These are phyloP conservation scores for Wickerhamiella allomyrinae DNA, from an alignment of 805 yeast species.

Conservation along the genomic window DNA sequence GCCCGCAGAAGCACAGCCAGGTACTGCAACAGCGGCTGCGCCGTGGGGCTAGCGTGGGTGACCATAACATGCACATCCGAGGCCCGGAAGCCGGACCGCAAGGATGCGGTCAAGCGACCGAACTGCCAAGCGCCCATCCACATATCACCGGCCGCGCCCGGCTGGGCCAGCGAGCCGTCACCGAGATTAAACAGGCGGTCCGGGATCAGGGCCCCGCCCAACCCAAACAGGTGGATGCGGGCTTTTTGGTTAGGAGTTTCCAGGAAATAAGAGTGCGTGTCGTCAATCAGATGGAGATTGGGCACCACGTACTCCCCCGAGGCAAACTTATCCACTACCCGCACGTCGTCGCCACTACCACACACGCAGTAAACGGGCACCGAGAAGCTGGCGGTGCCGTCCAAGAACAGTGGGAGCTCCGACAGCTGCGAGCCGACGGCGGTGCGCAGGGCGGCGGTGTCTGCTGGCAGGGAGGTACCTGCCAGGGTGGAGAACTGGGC, in stretches of 20 bases:
- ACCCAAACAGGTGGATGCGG: constrained; percentile 44
- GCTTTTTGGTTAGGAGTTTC: constrained; percentile 22
- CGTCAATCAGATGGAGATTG: constrained; percentile 51
- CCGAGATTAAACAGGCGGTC: constrained; percentile 59
- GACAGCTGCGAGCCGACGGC: constrained; percentile 31
- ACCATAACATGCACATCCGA: constrained; percentile 45
- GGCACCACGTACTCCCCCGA: constrained; percentile 38
- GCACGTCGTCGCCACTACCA: constrained; percentile 63
- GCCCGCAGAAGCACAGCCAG: constrained; percentile 51
- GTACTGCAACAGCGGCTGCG: constrained; percentile 56
- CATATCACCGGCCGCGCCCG: constrained; percentile 52
- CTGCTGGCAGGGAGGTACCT: not conserved
- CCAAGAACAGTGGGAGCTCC: constrained; percentile 36
- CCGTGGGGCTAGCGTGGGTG: constrained; percentile 55
- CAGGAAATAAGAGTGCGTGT: constrained; percentile 33
- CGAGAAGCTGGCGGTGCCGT: constrained; percentile 29
- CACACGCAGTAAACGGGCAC: constrained; percentile 66
- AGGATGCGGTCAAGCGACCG: constrained; percentile 46
- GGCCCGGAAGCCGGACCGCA: constrained; percentile 26
- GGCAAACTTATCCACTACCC: constrained; percentile 48
- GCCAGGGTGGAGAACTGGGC: constrained; percentile 46
- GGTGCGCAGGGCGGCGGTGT: constrained; percentile 31
- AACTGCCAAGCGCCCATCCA: constrained; percentile 64
- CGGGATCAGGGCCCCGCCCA: constrained; percentile 58
- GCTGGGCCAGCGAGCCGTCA: constrained; percentile 31